Percentiles rank a stretch among this genome's conserved stretches.
phyloP scores from a whole-genome alignment of 2,329 filamentous ascomycete genomes.

The Xylaria sp. region DNA sequence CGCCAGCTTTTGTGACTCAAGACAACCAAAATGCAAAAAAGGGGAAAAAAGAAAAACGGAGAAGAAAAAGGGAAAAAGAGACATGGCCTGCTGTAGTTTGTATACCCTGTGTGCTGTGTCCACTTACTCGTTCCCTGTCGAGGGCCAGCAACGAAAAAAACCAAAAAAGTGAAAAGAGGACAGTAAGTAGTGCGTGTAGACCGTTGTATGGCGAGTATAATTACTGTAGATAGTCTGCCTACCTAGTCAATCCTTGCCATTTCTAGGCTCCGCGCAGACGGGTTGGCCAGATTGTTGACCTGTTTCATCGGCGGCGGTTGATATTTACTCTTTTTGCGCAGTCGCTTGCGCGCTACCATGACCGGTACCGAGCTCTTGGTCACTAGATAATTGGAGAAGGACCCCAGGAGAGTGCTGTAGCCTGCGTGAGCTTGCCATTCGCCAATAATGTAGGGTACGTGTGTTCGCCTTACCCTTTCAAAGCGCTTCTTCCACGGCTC shows the following conservation, averaged over 20 bases:
- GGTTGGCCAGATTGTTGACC: slow-evolving; percentile 80
- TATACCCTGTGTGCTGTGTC: neutral
- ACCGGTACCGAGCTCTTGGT: slow-evolving; percentile 96
- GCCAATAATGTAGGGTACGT: neutral
- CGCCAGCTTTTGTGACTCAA: neutral
- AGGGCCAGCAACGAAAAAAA: neutral
- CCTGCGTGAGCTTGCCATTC: slow-evolving; percentile 15
- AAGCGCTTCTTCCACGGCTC: slow-evolving; percentile 84
- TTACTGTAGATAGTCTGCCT: slow-evolving; percentile 13
- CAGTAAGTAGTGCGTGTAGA: neutral
- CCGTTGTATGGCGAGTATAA: neutral
- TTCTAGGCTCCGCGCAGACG: slow-evolving; percentile 68
- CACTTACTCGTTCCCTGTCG: neutral
- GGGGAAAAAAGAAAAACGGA: too few species aligned
- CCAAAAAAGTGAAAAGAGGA: neutral
- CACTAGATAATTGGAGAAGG: slow-evolving; percentile 96
- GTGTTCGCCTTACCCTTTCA: slow-evolving; percentile 78
- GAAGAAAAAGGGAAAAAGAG: too few species aligned
- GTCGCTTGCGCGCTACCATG: slow-evolving; percentile 93
- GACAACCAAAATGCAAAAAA: too few species aligned
- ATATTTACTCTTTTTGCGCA: slow-evolving; percentile 85
- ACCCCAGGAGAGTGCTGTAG: slow-evolving; percentile 84
- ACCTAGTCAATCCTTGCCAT: slow-evolving; percentile 74
- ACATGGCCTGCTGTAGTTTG: slow-evolving; percentile 2
- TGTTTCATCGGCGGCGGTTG: slow-evolving; percentile 73